Conservation (phyloP, 73 alveolate genomes). For the Tetrahymena thermophila region DNA sequence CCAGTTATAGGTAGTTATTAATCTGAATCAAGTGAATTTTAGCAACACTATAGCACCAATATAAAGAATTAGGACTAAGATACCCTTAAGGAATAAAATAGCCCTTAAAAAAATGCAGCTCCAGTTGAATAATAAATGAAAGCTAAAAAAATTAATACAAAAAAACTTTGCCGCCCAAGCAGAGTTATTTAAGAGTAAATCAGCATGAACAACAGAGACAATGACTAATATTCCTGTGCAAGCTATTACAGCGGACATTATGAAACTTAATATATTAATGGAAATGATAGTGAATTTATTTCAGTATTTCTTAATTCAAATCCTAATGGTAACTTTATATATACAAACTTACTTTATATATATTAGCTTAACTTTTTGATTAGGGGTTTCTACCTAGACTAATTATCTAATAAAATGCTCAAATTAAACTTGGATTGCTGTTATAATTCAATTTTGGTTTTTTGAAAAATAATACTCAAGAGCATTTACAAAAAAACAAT, state of each 20-base stretch:
- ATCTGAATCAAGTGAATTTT: background rate
- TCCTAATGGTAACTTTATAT: background rate
- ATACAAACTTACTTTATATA: too few relatives aligned
- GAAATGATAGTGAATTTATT: background rate
- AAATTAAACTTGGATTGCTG: too few relatives aligned
- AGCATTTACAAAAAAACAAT: too few relatives aligned
- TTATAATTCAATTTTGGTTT: too few relatives aligned
- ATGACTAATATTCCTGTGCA: background rate
- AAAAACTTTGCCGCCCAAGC: background rate
- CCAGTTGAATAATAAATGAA: background rate
- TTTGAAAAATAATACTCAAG: too few relatives aligned
- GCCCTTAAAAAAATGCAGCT: background rate
- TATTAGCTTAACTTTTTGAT: background rate
- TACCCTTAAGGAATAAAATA: background rate
- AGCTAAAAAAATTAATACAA: background rate
- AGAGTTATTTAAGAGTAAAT: background rate
- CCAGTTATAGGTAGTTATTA: background rate
- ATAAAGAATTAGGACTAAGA: background rate
- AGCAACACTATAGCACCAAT: background rate
- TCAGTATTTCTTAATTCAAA: background rate
- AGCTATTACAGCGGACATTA: background rate
- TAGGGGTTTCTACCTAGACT: background rate
- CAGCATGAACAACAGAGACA: background rate
- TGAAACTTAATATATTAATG: background rate
- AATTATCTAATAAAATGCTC: too few relatives aligned